Evolutionary conservation across 2,329 filamentous ascomycete species (phyloP), one percentile per base, ranked within the genome.

Genomic region (Penicillium sp.): DNA sequence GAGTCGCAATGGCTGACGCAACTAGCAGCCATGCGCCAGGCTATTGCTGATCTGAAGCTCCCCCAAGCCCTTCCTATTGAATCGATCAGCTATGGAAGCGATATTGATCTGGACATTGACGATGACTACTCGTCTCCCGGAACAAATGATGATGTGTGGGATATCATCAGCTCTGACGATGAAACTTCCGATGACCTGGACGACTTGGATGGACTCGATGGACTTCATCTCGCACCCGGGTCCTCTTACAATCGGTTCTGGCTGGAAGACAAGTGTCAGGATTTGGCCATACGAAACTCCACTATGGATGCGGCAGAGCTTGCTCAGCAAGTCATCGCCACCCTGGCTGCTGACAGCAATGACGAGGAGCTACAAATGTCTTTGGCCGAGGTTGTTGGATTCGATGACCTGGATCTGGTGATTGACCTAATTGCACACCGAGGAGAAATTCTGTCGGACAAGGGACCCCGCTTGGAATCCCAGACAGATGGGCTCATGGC

Each of bases 321-420:
- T 39, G 82, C 89, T 60, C 84, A 88, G 53, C 92, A 97, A 71
- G 84, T 97, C 35, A 76, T 86, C 38, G 88, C 89, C 5, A 81
- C 93, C 3, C 74, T 99, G 35, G 82, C 82, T 8, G 89, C 90
- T 5, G 82, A 85, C 63, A 83, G 79, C 66, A 81, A 84, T 32
- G 89, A 96, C 56, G 90, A 96, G 56, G 91, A 96, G 73, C 78
- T 97, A n/a, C 93, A 97, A 72, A 92, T 92, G 69, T 86, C 88
- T 39, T 81, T 99, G 35, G 91, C 90, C 0, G 94, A 99, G 66
- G 84, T 97, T 42, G 81, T 99, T 58, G 94, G 95, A 0, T 97
- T 93, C 67, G 92, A 94, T 65, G 91, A 97, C 68, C 80, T 99
- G 18, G 93, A 99, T 62, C 87, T 99, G 66, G 88, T 97, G 51